These are phyloP conservation scores for Avicennia marina DNA, from an alignment of 257 asterid species.

Conservation along the genomic window DNA sequence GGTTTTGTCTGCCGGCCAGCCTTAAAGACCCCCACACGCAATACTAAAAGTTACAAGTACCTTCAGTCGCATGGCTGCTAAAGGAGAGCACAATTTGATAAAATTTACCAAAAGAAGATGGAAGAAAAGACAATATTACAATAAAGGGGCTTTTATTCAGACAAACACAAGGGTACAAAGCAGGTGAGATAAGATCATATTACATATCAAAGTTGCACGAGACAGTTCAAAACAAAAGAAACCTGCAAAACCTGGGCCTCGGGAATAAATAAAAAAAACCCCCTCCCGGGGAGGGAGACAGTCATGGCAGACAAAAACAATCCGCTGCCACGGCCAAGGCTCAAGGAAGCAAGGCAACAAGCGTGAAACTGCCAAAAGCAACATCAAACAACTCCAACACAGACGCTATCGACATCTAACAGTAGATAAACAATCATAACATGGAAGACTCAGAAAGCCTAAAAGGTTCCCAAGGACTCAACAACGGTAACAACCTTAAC, in stretches of 20 bases:
- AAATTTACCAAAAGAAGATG: too few species aligned
- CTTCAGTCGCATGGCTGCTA: too few species aligned
- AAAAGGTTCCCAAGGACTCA: background rate
- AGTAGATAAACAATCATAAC: too few species aligned
- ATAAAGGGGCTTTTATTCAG: conserved; percentile 23
- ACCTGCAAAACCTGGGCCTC: conserved; percentile 73
- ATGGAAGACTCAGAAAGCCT: too few species aligned
- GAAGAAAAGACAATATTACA: conserved; percentile 5
- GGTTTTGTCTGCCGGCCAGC: background rate
- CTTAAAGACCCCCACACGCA: background rate
- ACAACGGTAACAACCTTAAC: conserved; percentile 8
- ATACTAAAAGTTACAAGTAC: background rate
- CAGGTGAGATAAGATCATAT: background rate
- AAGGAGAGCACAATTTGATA: too few species aligned
- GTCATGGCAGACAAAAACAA: conserved; percentile 50
- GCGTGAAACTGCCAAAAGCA: conserved; percentile 43
- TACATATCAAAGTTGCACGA: conserved; percentile 29
- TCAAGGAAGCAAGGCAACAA: conserved; percentile 40
- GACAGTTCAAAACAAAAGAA: conserved; percentile 40
- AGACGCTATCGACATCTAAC: too few species aligned
- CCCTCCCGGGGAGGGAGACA: conserved; percentile 16
- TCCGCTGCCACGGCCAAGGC: conserved; percentile 61
- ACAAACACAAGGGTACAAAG: too few species aligned
- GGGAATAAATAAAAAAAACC: conserved; percentile 50
- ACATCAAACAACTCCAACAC: conserved; percentile 24